A percentile compares a stretch with the other conserved stretches of the same genome.
These are phyloP conservation scores for Corylus avellana DNA, from an alignment of 306 rosid genomes.

Conservation along the genomic window DNA sequence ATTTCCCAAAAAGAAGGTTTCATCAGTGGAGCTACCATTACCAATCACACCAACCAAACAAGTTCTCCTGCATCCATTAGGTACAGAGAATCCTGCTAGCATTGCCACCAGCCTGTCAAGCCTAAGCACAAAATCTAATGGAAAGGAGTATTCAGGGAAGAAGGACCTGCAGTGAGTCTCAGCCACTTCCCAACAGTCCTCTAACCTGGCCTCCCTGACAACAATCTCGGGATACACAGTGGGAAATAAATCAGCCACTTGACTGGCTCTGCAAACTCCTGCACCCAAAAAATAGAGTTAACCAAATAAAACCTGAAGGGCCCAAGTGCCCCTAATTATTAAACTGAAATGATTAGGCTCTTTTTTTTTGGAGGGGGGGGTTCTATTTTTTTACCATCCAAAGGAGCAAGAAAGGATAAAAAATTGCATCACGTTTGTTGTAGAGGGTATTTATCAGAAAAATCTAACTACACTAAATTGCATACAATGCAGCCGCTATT, in stretches of 20 bases:
- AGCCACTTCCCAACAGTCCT: slow-evolving; percentile 99
- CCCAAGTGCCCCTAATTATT: neutral
- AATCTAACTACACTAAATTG: neutral
- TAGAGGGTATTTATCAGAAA: neutral
- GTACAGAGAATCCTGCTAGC: slow-evolving; percentile 81
- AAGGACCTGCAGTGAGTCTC: slow-evolving; percentile 99
- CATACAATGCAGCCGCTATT: neutral
- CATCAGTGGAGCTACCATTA: slow-evolving; percentile 59
- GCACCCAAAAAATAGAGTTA: slow-evolving; percentile 43
- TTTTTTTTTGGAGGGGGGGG: too few species aligned
- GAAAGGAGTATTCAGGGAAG: slow-evolving; percentile 88
- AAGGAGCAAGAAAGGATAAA: neutral
- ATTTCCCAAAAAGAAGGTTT: slow-evolving; percentile 58
- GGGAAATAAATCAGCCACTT: slow-evolving; percentile 80
- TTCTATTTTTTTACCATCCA: neutral
- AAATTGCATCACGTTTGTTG: neutral
- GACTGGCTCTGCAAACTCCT: slow-evolving; percentile 87
- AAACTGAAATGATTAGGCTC: too few species aligned
- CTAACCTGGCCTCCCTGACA: slow-evolving; percentile 89
- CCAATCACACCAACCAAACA: slow-evolving; percentile 90
- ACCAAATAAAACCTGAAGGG: slow-evolving; percentile 15
- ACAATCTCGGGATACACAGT: slow-evolving; percentile 70
- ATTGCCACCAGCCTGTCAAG: slow-evolving; percentile 84
- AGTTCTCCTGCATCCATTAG: slow-evolving; percentile 75
- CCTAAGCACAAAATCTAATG: slow-evolving; percentile 81